phyloP scores from a whole-genome alignment of 1,284 basidiomycete genomes.

The Leucoagaricus sp. region DNA sequence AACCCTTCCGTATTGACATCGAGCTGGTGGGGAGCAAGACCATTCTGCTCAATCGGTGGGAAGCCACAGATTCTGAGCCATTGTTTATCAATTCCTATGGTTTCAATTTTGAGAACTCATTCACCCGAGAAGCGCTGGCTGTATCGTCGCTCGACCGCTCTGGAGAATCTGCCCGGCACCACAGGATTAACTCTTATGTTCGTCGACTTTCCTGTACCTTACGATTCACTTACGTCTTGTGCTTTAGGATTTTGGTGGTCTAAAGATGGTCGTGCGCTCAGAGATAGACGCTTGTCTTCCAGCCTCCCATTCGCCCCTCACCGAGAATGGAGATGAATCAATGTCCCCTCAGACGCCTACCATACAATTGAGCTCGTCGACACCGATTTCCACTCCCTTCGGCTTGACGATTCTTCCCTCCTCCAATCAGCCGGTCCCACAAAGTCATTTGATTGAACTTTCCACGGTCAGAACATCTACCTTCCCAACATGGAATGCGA shows the following conservation, averaged over 20 bases:
- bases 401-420: constrained; percentile 9
- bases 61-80: constrained; percentile 34
- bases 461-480: background rate
- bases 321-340: constrained; percentile 33
- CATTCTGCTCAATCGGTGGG: constrained; percentile 55
- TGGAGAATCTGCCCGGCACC: constrained; percentile 35
- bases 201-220: background rate
- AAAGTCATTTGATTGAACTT: constrained; percentile 6
- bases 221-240: background rate
- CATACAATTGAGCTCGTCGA: constrained; percentile 27
- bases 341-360: constrained; percentile 15
- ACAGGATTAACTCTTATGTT: constrained; percentile 53
- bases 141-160: constrained; percentile 19
- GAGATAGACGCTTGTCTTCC: constrained; percentile 49
- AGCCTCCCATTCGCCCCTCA: constrained; percentile 18
- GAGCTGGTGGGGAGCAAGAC: constrained; percentile 55
- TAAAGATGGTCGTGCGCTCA: constrained; percentile 52
- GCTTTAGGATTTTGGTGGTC: constrained; percentile 43
- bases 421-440: background rate
- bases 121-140: constrained; percentile 37
- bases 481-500: constrained; percentile 34
- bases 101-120: constrained; percentile 50
- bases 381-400: constrained; percentile 11
- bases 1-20: constrained; percentile 58
- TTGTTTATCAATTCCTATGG: constrained; percentile 42